These are phyloP conservation scores for Leishmania lainsoni DNA, from an alignment of 208 protist genomes.

Conservation along the genomic window DNA sequence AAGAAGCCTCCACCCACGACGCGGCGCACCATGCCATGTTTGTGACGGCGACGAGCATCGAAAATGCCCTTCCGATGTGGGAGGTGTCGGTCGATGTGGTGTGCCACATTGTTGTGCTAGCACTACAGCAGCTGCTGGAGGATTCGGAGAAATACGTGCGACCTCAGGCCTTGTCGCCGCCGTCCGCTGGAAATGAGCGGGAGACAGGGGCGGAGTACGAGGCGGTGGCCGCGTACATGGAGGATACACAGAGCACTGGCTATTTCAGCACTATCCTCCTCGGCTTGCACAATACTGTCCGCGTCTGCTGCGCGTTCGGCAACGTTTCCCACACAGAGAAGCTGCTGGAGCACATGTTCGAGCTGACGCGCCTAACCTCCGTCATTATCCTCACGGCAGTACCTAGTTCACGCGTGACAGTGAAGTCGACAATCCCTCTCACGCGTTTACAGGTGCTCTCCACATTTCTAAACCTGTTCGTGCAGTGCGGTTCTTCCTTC, in stretches of 20 bases:
- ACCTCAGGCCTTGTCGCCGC: neutral
- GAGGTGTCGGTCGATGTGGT: constrained; percentile 68
- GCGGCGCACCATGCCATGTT: constrained; percentile 42
- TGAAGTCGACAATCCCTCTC: constrained; percentile 44
- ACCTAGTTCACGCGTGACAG: constrained; percentile 35
- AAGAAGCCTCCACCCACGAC: constrained; percentile 29
- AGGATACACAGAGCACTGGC: constrained; percentile 42
- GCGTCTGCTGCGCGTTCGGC: constrained; percentile 78
- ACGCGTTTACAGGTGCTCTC: constrained; percentile 67
- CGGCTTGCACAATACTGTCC: constrained; percentile 67
- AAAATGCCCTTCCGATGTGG: constrained; percentile 91
- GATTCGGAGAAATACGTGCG: constrained; percentile 50
- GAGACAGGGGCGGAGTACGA: constrained; percentile 12
- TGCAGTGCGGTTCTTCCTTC: constrained; percentile 64
- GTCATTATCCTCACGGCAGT: constrained; percentile 39
- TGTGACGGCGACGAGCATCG: constrained; percentile 72
- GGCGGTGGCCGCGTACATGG: constrained; percentile 42
- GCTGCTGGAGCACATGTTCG: constrained; percentile 66
- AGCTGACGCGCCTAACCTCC: constrained; percentile 62
- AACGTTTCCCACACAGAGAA: constrained; percentile 65
- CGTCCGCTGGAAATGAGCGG: constrained; percentile 2
- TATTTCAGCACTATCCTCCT: constrained; percentile 58
- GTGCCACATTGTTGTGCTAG: constrained; percentile 38
- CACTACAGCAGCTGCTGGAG: constrained; percentile 45
- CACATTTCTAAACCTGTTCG: constrained; percentile 69